A percentile compares a stretch with the other conserved stretches of the same genome.
Evolutionary conservation across 2,329 filamentous ascomycete species (phyloP).

Genomic region (Calonectria hongkongensis): DNA sequence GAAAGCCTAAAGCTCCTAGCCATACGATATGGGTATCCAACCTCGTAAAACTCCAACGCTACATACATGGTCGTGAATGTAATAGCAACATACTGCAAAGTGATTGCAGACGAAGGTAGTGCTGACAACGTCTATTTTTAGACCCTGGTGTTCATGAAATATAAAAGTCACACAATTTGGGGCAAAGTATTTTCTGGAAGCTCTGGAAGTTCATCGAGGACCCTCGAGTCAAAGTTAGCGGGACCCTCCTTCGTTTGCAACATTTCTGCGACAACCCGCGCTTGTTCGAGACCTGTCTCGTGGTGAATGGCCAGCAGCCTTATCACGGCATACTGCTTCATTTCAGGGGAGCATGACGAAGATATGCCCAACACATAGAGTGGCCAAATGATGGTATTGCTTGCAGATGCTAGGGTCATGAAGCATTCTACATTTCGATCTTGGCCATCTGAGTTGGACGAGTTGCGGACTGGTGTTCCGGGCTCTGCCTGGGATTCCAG

Average conservation of each 20-base stretch:
- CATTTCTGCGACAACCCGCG: slow-evolving; percentile 64
- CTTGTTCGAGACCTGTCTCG: slow-evolving; percentile 68
- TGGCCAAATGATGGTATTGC: slow-evolving; percentile 70
- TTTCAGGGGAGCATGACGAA: slow-evolving; percentile 64
- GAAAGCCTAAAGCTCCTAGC: slow-evolving; percentile 35
- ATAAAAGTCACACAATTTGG: slow-evolving; percentile 51
- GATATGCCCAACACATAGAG: slow-evolving; percentile 70
- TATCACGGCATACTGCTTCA: slow-evolving; percentile 66
- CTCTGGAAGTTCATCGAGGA: slow-evolving; percentile 53
- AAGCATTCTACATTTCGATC: slow-evolving; percentile 65
- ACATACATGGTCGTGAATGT: slow-evolving; percentile 32
- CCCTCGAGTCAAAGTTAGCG: slow-evolving; percentile 15
- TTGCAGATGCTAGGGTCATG: slow-evolving; percentile 69
- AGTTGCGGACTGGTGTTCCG: slow-evolving; percentile 61
- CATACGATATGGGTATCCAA: slow-evolving; percentile 37
- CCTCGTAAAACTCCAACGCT: slow-evolving; percentile 37
- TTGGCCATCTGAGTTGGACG: slow-evolving; percentile 59
- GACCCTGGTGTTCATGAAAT: neutral
- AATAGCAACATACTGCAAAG: slow-evolving; percentile 23
- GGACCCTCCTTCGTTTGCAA: slow-evolving; percentile 60
- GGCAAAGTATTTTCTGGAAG: slow-evolving; percentile 53
- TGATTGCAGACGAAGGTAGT: slow-evolving; percentile 9
- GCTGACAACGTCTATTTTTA: slow-evolving; percentile 11
- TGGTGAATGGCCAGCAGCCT: slow-evolving; percentile 66
- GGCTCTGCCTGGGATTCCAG: slow-evolving; percentile 46